These are phyloP conservation scores for Malassezia vespertilionis DNA, from an alignment of 1,284 basidiomycete genomes.

Conservation along the genomic window DNA sequence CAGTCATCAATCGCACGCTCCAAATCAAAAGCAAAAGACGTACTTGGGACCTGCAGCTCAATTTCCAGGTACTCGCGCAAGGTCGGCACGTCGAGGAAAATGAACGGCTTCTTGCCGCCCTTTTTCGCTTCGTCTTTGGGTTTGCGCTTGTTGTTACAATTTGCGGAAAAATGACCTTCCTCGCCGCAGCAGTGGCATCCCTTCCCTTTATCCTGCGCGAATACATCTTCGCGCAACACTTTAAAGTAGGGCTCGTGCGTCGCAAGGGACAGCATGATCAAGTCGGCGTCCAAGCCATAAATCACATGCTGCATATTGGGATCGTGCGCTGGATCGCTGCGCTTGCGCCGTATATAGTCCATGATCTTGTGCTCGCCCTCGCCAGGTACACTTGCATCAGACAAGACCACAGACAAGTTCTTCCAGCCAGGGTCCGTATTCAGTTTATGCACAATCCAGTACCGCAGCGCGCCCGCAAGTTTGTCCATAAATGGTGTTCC, in stretches of 20 bases:
- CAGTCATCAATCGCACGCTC: constrained; percentile 98
- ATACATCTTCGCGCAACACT: constrained; percentile 95
- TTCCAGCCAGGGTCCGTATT: constrained; percentile 94
- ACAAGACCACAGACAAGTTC: constrained; percentile 70
- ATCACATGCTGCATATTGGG: constrained; percentile 94
- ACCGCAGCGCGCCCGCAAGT: constrained; percentile 73
- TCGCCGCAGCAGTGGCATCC: constrained; percentile 80
- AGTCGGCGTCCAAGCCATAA: constrained; percentile 94
- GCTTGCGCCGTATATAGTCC: constrained; percentile 89
- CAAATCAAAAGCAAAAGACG: constrained; percentile 79
- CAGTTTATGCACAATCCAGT: constrained; percentile 93
- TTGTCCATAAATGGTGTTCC: constrained; percentile 96
- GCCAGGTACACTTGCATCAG: constrained; percentile 90
- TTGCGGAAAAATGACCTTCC: constrained; percentile 82
- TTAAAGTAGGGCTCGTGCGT: constrained; percentile 97
- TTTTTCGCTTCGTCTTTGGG: constrained; percentile 14
- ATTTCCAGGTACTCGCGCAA: constrained; percentile 94
- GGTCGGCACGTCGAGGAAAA: constrained; percentile 91
- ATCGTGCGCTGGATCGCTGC: constrained; percentile 74
- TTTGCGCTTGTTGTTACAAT: constrained; percentile 58
- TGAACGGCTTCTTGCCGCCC: constrained; percentile 76
- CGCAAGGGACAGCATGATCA: constrained; percentile 96
- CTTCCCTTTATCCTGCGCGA: constrained; percentile 59
- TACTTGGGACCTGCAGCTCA: constrained; percentile 71
- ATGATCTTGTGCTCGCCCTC: constrained; percentile 99